Percentiles rank a stretch among this genome's conserved stretches.
phyloP scores from a whole-genome alignment of 2,329 filamentous ascomycete genomes.

The Hypoxylon sp. region DNA sequence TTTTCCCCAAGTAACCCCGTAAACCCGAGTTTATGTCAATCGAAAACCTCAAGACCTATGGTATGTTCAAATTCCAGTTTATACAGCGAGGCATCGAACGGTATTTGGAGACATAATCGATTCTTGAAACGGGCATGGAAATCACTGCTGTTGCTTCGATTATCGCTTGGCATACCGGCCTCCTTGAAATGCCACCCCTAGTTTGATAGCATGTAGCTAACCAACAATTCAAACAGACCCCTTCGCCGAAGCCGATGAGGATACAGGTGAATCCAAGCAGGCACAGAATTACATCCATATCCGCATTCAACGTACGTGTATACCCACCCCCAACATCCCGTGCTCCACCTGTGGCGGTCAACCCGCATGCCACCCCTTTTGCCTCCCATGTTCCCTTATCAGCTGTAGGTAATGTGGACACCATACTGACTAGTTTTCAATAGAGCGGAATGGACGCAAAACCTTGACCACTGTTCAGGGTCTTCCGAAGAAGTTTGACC shows the following conservation, averaged over 20 bases:
- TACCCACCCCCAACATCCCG: conserved; percentile 20
- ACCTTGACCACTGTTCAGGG: conserved; percentile 99
- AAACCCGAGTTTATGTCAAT: conserved; percentile 97
- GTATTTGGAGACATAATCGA: background rate
- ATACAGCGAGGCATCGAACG: background rate
- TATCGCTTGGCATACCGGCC: background rate
- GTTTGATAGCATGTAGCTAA: conserved; percentile 50
- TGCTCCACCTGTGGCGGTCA: conserved; percentile 18
- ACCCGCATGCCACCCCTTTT: conserved; percentile 12
- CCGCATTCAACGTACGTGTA: conserved; percentile 93
- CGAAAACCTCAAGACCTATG: conserved; percentile 98
- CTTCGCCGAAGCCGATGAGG: conserved; percentile 99
- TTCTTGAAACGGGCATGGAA: background rate
- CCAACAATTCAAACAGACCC: conserved; percentile 76
- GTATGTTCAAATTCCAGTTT: conserved; percentile 67
- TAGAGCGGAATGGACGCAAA: conserved; percentile 99
- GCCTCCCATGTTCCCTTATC: conserved; percentile 13
- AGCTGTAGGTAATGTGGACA: conserved; percentile 7
- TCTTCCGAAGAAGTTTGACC: conserved; percentile 98
- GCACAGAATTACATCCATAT: conserved; percentile 99
- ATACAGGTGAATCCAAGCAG: conserved; percentile 94
- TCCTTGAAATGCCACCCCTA: conserved; percentile 19
- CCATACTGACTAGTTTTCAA: conserved; percentile 58
- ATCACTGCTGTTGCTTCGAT: background rate
- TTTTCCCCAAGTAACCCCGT: conserved; percentile 71